A percentile compares a stretch with the other conserved stretches of the same genome.
Conservation (phyloP, 345 rosid species). For the Syzygium oleosum region DNA sequence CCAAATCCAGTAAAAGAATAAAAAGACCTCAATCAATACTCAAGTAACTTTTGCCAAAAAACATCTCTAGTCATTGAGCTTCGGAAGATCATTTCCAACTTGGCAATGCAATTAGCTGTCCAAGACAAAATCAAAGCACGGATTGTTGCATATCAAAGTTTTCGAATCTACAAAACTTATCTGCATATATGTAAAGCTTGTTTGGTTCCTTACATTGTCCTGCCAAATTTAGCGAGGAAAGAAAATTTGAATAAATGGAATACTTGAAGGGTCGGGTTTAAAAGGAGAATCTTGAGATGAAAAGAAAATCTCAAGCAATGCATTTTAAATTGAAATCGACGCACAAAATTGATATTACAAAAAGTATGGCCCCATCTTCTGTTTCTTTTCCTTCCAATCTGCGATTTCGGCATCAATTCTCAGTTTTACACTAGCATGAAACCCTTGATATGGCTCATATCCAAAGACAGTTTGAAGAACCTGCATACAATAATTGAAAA, state of each 20-base stretch:
- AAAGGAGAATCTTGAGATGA: not conserved
- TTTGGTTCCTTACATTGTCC: not conserved
- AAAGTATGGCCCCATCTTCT: slow-evolving; percentile 11
- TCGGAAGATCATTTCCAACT: not conserved
- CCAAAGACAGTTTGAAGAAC: slow-evolving; percentile 45
- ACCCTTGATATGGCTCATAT: slow-evolving; percentile 85
- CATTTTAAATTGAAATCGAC: not conserved
- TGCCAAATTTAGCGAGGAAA: not conserved
- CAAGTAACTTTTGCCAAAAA: not conserved
- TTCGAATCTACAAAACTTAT: not conserved
- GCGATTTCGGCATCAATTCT: slow-evolving; percentile 48
- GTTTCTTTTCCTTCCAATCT: slow-evolving; percentile 44
- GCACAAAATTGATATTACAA: not conserved
- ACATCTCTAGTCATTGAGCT: not conserved
- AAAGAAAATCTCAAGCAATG: not conserved
- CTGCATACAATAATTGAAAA: slow-evolving; percentile 8
- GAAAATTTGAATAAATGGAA: not conserved
- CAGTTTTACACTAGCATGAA: slow-evolving; percentile 49
- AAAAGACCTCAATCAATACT: no score
- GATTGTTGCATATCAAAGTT: not conserved
- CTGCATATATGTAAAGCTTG: not conserved
- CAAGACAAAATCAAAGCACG: not conserved
- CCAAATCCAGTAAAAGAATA: no score
- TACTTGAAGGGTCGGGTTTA: not conserved
- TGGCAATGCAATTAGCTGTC: not conserved